Evolutionary conservation across 441 rosid genomes (phyloP), one percentile per base, ranked within the genome.

Genomic region (Adansonia grandidieri): DNA sequence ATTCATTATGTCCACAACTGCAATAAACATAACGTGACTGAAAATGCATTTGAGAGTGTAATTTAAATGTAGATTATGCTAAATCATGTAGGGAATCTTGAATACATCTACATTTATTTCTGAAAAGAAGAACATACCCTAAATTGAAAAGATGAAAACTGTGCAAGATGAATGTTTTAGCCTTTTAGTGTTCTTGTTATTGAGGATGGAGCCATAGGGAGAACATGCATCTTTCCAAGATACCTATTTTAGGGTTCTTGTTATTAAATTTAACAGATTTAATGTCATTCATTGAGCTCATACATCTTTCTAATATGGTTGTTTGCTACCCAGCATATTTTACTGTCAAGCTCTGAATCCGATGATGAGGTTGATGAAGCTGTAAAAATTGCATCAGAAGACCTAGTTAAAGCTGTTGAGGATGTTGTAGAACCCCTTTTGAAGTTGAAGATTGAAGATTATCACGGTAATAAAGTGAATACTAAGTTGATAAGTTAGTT

Each of bases 361-460:
- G 89, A 93, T 78, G 93, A 84, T 76, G 82, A 93, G 82, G 93
- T 82, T 70, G 82, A 79, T 6, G 76, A 65, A 71, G 60, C 80
- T 75, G 80, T 70, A 4, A 61, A 61, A 67, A 37, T 28, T 50
- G 58, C 61, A 42, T 80, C 86, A 71, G 77, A 76, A 71, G 81
- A 82, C 58, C 50, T 80, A 65, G 85, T 60, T 72, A 75, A 77
- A 40, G 77, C 61, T 70, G 79, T 87, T 61, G 78, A 86, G 78
- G 90, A 79, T 77, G 78, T 85, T 76, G 74, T 89, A 56, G 85
- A 83, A 79, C 93, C 97, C 63, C 86, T 94, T 81, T 85, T 86
- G 8, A 84, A 84, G 77, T 87, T 93, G 79, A 86, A 85, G 84
- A 85, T 94, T 79, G 90, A 87, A 73, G 86, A 82, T 66, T 28